Percentiles rank a stretch among this genome's conserved stretches.
Conservation (phyloP, 345 rosid genomes). For the Gossypium anomalum region DNA sequence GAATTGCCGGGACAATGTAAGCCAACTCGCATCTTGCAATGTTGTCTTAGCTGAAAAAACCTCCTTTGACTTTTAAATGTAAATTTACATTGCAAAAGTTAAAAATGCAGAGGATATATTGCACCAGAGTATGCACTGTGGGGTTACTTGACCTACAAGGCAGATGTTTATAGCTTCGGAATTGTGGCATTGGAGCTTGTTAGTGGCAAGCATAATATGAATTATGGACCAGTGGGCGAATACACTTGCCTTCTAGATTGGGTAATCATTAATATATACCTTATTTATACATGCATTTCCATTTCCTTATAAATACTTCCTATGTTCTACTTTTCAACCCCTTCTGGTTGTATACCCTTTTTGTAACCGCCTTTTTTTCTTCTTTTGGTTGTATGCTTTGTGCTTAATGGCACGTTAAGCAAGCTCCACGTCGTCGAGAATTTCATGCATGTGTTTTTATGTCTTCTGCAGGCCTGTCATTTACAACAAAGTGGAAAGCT, state of each 20-base stretch:
- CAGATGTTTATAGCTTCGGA: constrained; percentile 45
- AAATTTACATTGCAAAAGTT: background rate
- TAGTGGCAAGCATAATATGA: constrained; percentile 27
- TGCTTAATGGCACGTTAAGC: background rate
- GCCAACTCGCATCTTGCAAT: constrained; percentile 9
- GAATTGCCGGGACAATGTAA: constrained; percentile 65
- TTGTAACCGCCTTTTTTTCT: background rate
- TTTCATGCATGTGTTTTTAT: background rate
- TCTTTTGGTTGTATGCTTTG: background rate
- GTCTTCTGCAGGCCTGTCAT: constrained; percentile 31
- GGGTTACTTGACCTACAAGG: constrained; percentile 43
- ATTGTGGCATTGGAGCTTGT: constrained; percentile 41
- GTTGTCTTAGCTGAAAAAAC: background rate
- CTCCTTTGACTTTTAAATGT: background rate
- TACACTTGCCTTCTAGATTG: constrained; percentile 33
- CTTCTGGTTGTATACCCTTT: background rate
- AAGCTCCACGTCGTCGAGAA: background rate
- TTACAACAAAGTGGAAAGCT: constrained; percentile 34
- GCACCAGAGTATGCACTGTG: constrained; percentile 18
- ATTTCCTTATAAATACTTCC: background rate
- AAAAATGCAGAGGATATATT: constrained; percentile 18
- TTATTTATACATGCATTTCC: background rate
- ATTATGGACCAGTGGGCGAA: constrained; percentile 7
- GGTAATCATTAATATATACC: constrained; percentile 21
- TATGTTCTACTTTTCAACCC: background rate